phyloP scores from a whole-genome alignment of 2,329 filamentous ascomycete genomes.

The Claviceps maximensis region DNA sequence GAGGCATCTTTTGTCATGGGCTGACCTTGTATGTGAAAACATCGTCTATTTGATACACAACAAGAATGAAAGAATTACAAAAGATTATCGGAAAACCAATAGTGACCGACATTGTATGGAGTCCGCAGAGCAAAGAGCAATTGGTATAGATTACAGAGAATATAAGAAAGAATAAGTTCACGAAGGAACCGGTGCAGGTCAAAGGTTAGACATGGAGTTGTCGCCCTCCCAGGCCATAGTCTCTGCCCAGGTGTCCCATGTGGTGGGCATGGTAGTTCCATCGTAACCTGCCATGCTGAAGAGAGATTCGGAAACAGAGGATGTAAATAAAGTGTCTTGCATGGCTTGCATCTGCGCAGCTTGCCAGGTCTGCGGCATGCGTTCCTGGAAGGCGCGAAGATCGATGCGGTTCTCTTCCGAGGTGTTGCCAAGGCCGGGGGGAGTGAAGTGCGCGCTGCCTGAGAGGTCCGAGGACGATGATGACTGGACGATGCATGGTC shows the following conservation, averaged over 20 bases:
- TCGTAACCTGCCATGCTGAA: background rate
- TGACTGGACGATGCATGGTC: background rate
- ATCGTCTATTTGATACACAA: too few relatives aligned
- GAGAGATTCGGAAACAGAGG: constrained; percentile 15
- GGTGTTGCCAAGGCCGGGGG: constrained; percentile 22
- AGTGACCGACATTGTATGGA: too few relatives aligned
- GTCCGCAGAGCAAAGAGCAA: too few relatives aligned
- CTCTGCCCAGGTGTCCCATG: constrained; percentile 14
- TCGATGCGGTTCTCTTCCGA: constrained; percentile 23
- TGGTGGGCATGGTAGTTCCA: background rate
- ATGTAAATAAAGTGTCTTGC: constrained; percentile 17
- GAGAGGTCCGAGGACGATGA: constrained; percentile 6
- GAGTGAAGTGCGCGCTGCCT: constrained; percentile 18
- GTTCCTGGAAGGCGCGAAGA: constrained; percentile 20
- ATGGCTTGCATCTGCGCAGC: constrained; percentile 8
- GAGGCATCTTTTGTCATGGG: too few relatives aligned
- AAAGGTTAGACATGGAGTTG: background rate
- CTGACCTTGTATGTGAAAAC: too few relatives aligned
- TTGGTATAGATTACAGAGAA: too few relatives aligned
- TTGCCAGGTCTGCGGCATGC: constrained; percentile 19
- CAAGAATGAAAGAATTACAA: too few relatives aligned
- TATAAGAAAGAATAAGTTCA: too few relatives aligned
- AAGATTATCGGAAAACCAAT: too few relatives aligned
- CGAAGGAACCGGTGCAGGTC: background rate
- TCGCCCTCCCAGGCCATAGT: constrained; percentile 5